phyloP scores from a whole-genome alignment of 345 rosid species.

The Excoecaria cochinchinensis region DNA sequence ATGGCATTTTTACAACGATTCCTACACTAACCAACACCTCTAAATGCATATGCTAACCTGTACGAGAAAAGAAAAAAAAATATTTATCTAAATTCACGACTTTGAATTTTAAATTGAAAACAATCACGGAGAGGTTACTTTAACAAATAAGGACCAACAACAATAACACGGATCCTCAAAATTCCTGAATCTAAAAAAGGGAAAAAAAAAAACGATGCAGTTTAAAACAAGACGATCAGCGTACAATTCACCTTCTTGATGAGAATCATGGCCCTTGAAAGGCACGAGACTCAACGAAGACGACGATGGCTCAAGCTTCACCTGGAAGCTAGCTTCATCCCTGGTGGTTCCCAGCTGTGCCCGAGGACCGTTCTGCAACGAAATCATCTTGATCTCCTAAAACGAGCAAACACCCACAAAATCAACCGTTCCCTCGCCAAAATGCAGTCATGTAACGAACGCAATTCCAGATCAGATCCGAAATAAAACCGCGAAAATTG shows the following conservation, averaged over 20 bases:
- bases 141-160: background rate
- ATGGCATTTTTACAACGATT: too few species aligned
- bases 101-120: too few species aligned
- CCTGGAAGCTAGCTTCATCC: slow-evolving; percentile 38
- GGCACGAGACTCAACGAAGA: slow-evolving; percentile 47
- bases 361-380: slow-evolving; percentile 51
- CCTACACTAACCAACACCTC: too few species aligned
- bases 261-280: slow-evolving; percentile 39
- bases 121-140: too few species aligned
- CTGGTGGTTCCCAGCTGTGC: slow-evolving; percentile 36
- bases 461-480: slow-evolving; percentile 26
- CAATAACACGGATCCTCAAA: background rate
- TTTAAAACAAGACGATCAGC: background rate
- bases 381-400: slow-evolving; percentile 44
- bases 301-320: slow-evolving; percentile 53
- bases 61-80: too few species aligned
- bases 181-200: background rate
- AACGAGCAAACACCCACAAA: background rate
- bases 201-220: background rate
- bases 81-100: too few species aligned
- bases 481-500: background rate
- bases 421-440: slow-evolving; percentile 14
- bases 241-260: slow-evolving; percentile 37
- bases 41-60: too few species aligned
- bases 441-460: slow-evolving; percentile 24